Percentiles rank a stretch among this genome's conserved stretches.
phyloP scores from a whole-genome alignment of 225 moss, liverwort and hornwort genomes.

The Neckera pumila region DNA sequence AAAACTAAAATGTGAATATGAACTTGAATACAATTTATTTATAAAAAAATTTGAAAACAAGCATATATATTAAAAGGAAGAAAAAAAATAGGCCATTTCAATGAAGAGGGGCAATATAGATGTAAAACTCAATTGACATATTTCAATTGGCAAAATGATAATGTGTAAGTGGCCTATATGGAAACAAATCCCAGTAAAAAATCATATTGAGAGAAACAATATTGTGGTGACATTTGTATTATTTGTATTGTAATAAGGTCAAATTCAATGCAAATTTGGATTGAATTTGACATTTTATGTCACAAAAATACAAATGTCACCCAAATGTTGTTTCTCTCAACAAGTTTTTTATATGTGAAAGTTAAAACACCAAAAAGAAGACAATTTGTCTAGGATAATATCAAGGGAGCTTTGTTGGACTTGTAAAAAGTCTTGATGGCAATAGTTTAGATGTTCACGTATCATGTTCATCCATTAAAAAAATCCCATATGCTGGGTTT shows the following conservation, averaged over 20 bases:
- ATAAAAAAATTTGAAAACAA: accelerated
- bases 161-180: accelerated
- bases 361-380: background rate
- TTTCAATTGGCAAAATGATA: background rate
- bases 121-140: background rate
- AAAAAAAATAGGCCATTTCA: too few species aligned
- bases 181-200: background rate
- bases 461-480: too few species aligned
- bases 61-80: background rate
- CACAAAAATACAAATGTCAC: background rate
- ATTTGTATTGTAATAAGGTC: accelerated
- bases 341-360: background rate
- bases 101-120: background rate
- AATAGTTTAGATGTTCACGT: too few species aligned
- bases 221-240: background rate
- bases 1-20: background rate
- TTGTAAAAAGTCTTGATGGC: too few species aligned
- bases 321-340: background rate
- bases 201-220: background rate
- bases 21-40: background rate
- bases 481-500: too few species aligned
- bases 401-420: accelerated
- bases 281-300: background rate
- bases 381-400: background rate
- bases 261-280: background rate